Conservation (phyloP, 2,329 filamentous ascomycete species). For the Penicillium brevicompactum region DNA sequence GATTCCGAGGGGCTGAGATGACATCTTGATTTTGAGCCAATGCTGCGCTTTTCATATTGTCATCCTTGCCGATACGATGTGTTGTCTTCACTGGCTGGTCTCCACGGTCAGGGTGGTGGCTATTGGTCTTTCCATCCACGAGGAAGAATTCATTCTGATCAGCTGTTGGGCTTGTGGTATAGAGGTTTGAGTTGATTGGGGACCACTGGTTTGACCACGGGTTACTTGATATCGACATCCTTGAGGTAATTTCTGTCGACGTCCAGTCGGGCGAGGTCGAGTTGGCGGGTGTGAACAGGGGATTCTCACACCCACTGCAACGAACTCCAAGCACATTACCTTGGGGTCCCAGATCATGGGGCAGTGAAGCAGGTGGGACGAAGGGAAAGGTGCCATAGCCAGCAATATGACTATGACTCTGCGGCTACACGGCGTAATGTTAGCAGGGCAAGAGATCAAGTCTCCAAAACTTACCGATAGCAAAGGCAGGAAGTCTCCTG, state of each 20-base stretch:
- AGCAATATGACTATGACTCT: not conserved
- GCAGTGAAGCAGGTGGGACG: not conserved
- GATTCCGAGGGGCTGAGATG: not conserved
- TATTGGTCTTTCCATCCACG: conserved; percentile 31
- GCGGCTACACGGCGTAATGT: not conserved
- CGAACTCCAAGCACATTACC: not conserved
- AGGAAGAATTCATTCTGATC: conserved; percentile 31
- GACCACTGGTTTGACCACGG: conserved; percentile 26
- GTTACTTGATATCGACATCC: conserved; percentile 13
- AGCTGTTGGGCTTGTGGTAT: conserved; percentile 14
- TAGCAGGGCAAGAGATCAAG: not conserved
- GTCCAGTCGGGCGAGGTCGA: conserved; percentile 15
- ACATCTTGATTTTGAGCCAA: conserved; percentile 17
- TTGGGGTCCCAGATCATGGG: not conserved
- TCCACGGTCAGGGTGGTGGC: conserved; percentile 25
- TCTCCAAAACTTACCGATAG: not conserved
- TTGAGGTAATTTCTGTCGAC: conserved; percentile 7
- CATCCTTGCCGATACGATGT: conserved; percentile 18
- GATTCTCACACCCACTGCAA: conserved; percentile 8
- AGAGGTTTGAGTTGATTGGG: conserved; percentile 20
- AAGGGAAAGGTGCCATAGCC: not conserved
- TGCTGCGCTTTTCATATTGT: conserved; percentile 6
- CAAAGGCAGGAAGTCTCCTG: not conserved
- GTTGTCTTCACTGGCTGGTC: conserved; percentile 27
- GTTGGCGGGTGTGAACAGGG: conserved; percentile 10